Percentiles rank a stretch among this genome's conserved stretches.
These are phyloP conservation scores for Prunus mume DNA, from an alignment of 306 rosid species.

Conservation along the genomic window DNA sequence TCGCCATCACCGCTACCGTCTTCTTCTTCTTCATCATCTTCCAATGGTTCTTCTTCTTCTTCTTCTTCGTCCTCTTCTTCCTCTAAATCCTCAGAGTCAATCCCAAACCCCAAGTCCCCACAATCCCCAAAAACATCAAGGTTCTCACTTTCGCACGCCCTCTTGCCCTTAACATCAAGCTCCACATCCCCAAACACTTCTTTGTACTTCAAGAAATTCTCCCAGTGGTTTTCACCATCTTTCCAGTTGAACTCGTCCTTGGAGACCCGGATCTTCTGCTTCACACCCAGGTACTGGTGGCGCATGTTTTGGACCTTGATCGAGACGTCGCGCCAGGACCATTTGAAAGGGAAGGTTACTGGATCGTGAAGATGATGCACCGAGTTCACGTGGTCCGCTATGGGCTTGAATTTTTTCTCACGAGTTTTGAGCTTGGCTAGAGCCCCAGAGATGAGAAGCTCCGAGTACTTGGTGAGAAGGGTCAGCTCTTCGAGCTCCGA, in stretches of 20 bases:
- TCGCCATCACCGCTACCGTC: slow-evolving; percentile 12
- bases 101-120: slow-evolving; percentile 57
- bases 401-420: slow-evolving; percentile 93
- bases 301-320: slow-evolving; percentile 99
- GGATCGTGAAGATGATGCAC: slow-evolving; percentile 68
- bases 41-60: slow-evolving; percentile 31
- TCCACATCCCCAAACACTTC: slow-evolving; percentile 84
- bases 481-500: slow-evolving; percentile 85
- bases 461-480: slow-evolving; percentile 68
- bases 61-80: slow-evolving; percentile 33
- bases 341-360: slow-evolving; percentile 65
- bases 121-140: slow-evolving; percentile 43
- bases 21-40: slow-evolving; percentile 22
- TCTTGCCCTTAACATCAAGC: slow-evolving; percentile 47
- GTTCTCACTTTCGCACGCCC: slow-evolving; percentile 15
- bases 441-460: slow-evolving; percentile 63
- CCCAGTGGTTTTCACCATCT: slow-evolving; percentile 92
- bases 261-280: slow-evolving; percentile 81
- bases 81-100: slow-evolving; percentile 43
- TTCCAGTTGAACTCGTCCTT: slow-evolving; percentile 71
- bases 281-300: slow-evolving; percentile 89
- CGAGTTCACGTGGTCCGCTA: slow-evolving; percentile 84
- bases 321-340: slow-evolving; percentile 99
- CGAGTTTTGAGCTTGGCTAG: slow-evolving; percentile 79
- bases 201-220: slow-evolving; percentile 76